Evolutionary conservation across 805 yeast species (phyloP).

Genomic region (Yarrowia keelungensis): DNA sequence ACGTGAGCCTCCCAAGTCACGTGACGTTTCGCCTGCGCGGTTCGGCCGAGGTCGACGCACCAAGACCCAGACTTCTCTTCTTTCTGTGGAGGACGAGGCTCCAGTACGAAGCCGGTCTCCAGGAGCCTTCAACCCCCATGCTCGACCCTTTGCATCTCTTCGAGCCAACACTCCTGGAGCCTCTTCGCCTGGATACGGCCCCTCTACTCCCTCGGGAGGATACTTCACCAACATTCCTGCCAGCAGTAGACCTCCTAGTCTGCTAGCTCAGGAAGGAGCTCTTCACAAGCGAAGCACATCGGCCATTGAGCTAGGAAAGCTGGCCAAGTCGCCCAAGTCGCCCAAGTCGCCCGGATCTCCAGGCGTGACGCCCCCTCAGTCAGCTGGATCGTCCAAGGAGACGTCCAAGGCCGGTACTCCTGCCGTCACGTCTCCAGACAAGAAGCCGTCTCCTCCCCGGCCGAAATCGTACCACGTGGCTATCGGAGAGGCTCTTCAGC

Average conservation of each 20-base stretch:
- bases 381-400: constrained; percentile 6
- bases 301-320: constrained; percentile 19
- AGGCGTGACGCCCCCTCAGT: constrained; percentile 2
- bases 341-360: constrained; percentile 16
- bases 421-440: background rate
- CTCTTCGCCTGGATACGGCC: background rate
- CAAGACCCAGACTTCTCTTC: constrained; percentile 1
- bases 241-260: constrained; percentile 7
- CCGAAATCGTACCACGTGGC: constrained; percentile 26
- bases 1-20: constrained; percentile 16
- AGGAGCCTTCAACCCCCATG: constrained; percentile 21
- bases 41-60: constrained; percentile 8
- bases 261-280: constrained; percentile 1
- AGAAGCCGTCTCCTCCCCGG: constrained; percentile 25
- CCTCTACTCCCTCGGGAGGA: constrained; percentile 6
- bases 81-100: constrained; percentile 7
- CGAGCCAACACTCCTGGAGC: constrained; percentile 35
- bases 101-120: constrained; percentile 19
- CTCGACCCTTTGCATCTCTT: constrained; percentile 35
- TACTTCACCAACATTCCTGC: constrained; percentile 11
- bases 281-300: constrained; percentile 28
- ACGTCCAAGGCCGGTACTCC: background rate
- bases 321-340: constrained; percentile 6
- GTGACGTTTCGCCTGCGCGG: constrained; percentile 18
- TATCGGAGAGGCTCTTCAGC: constrained; percentile 12